These are phyloP conservation scores for Auxenochlorella pyrenoidosa DNA, from an alignment of 139 green algal species.

Conservation along the genomic window DNA sequence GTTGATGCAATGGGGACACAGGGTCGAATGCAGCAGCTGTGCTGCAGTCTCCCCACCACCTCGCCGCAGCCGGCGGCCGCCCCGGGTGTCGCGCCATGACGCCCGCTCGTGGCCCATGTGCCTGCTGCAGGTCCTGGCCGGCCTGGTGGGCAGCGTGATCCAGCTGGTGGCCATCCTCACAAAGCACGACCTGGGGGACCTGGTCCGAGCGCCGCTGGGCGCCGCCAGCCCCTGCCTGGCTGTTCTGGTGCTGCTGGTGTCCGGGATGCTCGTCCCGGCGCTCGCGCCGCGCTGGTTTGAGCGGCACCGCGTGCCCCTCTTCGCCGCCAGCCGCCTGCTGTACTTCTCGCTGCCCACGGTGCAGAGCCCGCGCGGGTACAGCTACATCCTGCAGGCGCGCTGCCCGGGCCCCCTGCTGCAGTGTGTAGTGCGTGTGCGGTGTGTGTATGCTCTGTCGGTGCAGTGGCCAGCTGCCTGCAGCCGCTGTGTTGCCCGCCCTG, in stretches of 20 bases:
- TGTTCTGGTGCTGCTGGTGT: background rate
- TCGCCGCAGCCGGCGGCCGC: too few species aligned
- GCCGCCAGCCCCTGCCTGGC: background rate
- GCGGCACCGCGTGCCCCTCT: conserved; percentile 1
- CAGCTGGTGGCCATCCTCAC: background rate
- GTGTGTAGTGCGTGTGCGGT: background rate
- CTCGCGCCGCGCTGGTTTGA: background rate
- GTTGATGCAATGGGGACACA: too few species aligned
- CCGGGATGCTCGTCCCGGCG: background rate
- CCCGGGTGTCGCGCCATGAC: too few species aligned
- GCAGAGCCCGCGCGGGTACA: background rate
- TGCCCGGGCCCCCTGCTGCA: background rate
- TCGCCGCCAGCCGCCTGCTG: conserved; percentile 4
- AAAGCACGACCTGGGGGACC: background rate
- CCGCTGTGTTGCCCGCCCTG: too few species aligned
- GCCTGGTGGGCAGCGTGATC: background rate
- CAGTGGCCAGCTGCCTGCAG: too few species aligned
- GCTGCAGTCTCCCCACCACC: too few species aligned
- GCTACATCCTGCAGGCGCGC: background rate
- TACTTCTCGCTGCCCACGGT: background rate
- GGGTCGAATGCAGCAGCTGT: too few species aligned
- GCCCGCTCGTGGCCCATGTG: too few species aligned
- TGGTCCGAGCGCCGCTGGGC: background rate
- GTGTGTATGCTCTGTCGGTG: too few species aligned
- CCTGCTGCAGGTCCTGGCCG: background rate